These are phyloP conservation scores for Penicillium paradoxum DNA, from an alignment of 495 filamentous ascomycete species.

Conservation along the genomic window DNA sequence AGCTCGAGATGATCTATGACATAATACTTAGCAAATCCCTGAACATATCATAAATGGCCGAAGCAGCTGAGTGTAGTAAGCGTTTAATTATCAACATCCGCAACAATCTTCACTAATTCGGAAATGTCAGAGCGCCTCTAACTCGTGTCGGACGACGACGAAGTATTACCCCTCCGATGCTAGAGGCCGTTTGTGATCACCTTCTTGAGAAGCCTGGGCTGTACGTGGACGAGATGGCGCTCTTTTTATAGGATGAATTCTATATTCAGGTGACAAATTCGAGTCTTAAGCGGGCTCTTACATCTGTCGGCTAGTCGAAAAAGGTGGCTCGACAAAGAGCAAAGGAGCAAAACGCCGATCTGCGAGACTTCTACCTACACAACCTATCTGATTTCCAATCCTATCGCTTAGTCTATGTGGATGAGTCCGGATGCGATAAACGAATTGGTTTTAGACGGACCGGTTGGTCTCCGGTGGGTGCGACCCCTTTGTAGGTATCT, in stretches of 20 bases:
- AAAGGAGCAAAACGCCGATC: conserved; percentile 27
- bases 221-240: conserved; percentile 17
- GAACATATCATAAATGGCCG: background rate
- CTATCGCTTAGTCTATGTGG: conserved; percentile 29
- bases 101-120: background rate
- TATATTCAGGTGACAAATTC: background rate
- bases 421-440: conserved; percentile 31
- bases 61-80: conserved; percentile 2
- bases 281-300: conserved; percentile 6
- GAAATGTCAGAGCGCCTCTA: conserved; percentile 3
- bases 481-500: conserved; percentile 25
- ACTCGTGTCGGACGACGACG: background rate
- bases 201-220: conserved; percentile 4
- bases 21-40: background rate
- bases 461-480: conserved; percentile 25
- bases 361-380: conserved; percentile 27
- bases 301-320: conserved; percentile 8
- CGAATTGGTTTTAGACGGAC: conserved; percentile 19
- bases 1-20: background rate
- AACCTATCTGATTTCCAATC: conserved; percentile 26
- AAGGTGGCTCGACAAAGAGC: conserved; percentile 16
- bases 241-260: conserved; percentile 18
- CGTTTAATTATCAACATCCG: conserved; percentile 1
- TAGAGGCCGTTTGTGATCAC: background rate
- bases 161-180: background rate